phyloP scores from a whole-genome alignment of 140 eudicot species.

The Ambrosia hybrid region DNA sequence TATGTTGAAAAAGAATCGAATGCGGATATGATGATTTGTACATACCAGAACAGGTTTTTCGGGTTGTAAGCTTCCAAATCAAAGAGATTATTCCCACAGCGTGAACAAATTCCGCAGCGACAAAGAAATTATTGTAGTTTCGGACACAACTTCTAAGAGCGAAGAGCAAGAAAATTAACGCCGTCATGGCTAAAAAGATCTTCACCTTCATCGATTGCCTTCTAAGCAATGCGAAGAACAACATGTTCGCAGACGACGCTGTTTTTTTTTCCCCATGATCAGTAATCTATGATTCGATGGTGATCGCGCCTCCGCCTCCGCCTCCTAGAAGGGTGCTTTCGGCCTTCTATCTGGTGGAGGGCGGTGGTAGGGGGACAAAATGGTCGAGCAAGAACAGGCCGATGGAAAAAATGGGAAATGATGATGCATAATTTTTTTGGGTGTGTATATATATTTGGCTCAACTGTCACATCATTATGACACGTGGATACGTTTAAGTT shows the following conservation, averaged over 20 bases:
- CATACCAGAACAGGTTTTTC: constrained; percentile 69
- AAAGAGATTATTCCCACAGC: constrained; percentile 61
- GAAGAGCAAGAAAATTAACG: constrained; percentile 38
- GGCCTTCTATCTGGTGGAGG: constrained; percentile 30
- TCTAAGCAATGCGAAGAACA: constrained; percentile 53
- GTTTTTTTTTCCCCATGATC: constrained; percentile 61
- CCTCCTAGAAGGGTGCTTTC: constrained; percentile 33
- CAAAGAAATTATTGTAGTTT: constrained; percentile 49
- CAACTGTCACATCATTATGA: neutral
- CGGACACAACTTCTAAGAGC: constrained; percentile 46
- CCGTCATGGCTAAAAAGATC: constrained; percentile 43
- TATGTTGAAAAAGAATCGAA: too few species aligned
- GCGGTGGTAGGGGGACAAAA: constrained; percentile 18
- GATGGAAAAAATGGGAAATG: neutral
- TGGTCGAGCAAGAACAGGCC: constrained; percentile 21
- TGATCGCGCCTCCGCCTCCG: constrained; percentile 31
- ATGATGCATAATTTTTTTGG: neutral
- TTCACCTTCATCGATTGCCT: constrained; percentile 59
- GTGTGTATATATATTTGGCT: constrained; percentile 12
- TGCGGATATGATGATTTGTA: too few species aligned
- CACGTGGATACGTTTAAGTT: constrained; percentile 21
- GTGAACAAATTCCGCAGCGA: constrained; percentile 65
- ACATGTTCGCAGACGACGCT: constrained; percentile 50
- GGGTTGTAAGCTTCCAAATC: constrained; percentile 69
- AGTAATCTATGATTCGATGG: neutral